Evolutionary conservation across 2,329 filamentous ascomycete genomes (phyloP).

Genomic region (Colletotrichum sublineola): DNA sequence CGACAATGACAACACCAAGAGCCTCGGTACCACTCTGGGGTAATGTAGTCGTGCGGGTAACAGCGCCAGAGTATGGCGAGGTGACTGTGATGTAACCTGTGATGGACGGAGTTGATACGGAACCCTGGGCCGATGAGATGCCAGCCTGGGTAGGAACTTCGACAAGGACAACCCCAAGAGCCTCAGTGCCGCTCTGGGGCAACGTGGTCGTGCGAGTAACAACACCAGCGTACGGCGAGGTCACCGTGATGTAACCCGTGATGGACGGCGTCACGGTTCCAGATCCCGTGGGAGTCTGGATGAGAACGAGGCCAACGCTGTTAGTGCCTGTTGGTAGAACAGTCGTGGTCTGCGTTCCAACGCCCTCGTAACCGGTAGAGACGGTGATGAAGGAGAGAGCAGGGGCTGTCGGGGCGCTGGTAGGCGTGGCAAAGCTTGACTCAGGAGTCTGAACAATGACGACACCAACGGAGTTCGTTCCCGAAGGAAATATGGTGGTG

Average conservation of each 20-base stretch:
- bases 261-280: not conserved
- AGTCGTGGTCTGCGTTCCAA: slow-evolving; percentile 27
- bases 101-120: too few species aligned
- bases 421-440: not conserved
- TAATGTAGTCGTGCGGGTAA: slow-evolving; percentile 1
- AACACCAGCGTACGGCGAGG: not conserved
- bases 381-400: slow-evolving; percentile 29
- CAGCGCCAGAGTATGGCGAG: not conserved
- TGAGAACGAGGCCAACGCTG: slow-evolving; percentile 23
- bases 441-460: slow-evolving; percentile 33
- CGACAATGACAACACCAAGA: not conserved
- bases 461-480: slow-evolving; percentile 24
- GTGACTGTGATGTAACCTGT: not conserved
- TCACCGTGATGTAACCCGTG: not conserved
- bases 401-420: slow-evolving; percentile 1
- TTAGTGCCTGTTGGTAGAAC: slow-evolving; percentile 12
- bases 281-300: slow-evolving; percentile 25
- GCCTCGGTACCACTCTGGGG: slow-evolving; percentile 1
- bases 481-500: slow-evolving; percentile 27
- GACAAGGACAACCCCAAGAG: not conserved
- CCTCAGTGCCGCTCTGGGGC: not conserved
- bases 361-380: slow-evolving; percentile 22
- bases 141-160: not conserved
- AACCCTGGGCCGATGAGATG: too few species aligned
- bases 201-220: slow-evolving; percentile 1